These are phyloP conservation scores for Trametes villosa DNA, from an alignment of 768 basidiomycete genomes.

Conservation along the genomic window DNA sequence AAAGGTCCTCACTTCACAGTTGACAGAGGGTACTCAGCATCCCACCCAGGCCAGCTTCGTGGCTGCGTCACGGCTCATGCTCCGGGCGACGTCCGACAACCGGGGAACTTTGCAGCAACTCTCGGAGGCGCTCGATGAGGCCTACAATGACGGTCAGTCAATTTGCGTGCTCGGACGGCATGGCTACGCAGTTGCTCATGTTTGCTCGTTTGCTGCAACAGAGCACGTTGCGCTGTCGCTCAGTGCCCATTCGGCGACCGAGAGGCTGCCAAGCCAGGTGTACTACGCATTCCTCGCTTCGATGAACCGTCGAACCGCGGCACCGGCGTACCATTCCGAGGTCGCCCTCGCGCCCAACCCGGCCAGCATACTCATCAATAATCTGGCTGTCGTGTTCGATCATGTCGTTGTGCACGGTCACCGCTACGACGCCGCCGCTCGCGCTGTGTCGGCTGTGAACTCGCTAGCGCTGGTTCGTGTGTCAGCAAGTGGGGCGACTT, in stretches of 20 bases:
- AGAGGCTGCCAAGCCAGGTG: neutral
- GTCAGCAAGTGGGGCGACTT: neutral
- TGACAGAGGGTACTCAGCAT: neutral
- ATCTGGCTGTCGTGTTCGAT: neutral
- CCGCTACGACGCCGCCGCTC: neutral
- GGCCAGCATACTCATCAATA: neutral
- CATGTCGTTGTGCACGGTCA: neutral
- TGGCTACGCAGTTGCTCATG: neutral
- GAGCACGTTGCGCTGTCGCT: neutral
- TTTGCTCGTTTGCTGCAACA: neutral
- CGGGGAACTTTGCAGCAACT: conserved; percentile 3
- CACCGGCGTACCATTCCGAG: neutral
- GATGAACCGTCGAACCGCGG: neutral
- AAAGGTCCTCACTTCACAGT: neutral
- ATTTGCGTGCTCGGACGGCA: no score
- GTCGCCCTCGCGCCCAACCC: neutral
- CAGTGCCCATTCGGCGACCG: neutral
- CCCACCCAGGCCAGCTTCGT: neutral
- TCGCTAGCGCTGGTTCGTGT: neutral
- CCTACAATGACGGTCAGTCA: neutral
- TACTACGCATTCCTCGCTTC: neutral
- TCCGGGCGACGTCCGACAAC: neutral
- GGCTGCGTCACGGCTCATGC: neutral
- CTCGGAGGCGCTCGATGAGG: neutral
- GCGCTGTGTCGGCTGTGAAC: neutral